phyloP scores from a whole-genome alignment of 768 basidiomycete genomes.

The Aureoboletus auriporus region DNA sequence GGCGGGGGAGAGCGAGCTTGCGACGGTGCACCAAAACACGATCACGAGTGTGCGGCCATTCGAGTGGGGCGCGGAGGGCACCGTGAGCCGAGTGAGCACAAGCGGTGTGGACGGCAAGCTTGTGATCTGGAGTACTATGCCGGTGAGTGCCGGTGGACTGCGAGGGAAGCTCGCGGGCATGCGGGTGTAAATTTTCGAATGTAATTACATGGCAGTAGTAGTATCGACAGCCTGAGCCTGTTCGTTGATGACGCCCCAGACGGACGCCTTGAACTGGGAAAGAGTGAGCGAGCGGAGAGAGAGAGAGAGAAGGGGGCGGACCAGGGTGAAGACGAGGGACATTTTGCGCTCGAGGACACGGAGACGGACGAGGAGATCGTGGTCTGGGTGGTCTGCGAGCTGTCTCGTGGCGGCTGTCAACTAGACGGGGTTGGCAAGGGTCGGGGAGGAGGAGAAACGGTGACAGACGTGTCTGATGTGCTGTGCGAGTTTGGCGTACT shows the following conservation, averaged over 20 bases:
- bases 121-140: conserved; percentile 83
- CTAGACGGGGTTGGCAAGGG: conserved; percentile 33
- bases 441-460: not conserved
- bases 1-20: conserved; percentile 64
- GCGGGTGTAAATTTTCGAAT: conserved; percentile 29
- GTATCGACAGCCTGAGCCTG: conserved; percentile 39
- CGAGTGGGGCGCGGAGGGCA: conserved; percentile 43
- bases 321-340: conserved; percentile 90
- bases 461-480: conserved; percentile 65
- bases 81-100: conserved; percentile 76
- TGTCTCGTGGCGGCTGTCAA: conserved; percentile 62
- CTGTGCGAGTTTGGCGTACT: conserved; percentile 84
- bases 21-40: conserved; percentile 96
- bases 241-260: conserved; percentile 91
- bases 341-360: conserved; percentile 89
- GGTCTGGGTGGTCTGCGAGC: conserved; percentile 74
- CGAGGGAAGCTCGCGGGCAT: conserved; percentile 42
- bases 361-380: conserved; percentile 68
- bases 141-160: conserved; percentile 46
- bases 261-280: conserved; percentile 87
- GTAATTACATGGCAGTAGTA: not conserved
- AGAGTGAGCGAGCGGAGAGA: conserved; percentile 4
- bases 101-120: conserved; percentile 92
- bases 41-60: conserved; percentile 89
- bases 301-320: conserved; percentile 25